Evolutionary conservation across 2,329 filamentous ascomycete species (phyloP), one percentile per base, ranked within the genome.

Genomic region (Exophiala phaeomuriformis): DNA sequence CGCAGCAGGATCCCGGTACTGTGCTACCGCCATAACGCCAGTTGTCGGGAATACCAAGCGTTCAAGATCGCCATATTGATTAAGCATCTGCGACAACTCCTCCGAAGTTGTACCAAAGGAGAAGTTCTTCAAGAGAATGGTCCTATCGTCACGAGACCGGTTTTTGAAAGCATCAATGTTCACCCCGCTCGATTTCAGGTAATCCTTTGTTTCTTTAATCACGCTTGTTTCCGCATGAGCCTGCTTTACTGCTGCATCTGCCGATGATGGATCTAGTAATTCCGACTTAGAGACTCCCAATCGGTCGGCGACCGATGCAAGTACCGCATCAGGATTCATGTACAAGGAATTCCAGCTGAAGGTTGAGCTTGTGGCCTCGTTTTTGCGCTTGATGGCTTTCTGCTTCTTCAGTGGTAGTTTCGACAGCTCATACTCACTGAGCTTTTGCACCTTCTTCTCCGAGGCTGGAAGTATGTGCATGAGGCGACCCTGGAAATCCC

Each of bases 291-390:
- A 85, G 53, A 98, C 81, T 44, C 91, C 90, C 53, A 98, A 77
- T 50, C 90, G 85, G 66, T 85, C 82, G 45, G 93, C 89, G 57
- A 95, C 82, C 4, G 90, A 94, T 46, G 88, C 83, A 71, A 96
- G 90, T 49, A 98, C 90, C 47, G 93, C 88, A 74, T 98, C 90
- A 39, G 77, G 68, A 71, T 86, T 96, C 87, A 98, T 94, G 71
- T 93, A 98, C n/a, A 98, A 76, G n/a, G 90, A 91, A 74, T 98
- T 98, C 93, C 93, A 98, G 68, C 91, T 95, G 73, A 97, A 97
- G 1, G 81, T 83, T 46, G 80, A 82, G 31, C 84, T 85, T 5
- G 86, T 79, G 27, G 90, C 88, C 64, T 91, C 85, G 47, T 84
- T 79, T 71, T 88, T 94, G 65, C 86, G 87, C 67, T 86, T 88